A percentile compares a stretch with the other conserved stretches of the same genome.
phyloP scores from a whole-genome alignment of 1,284 basidiomycete species.

The Heliocybe sulcata region DNA sequence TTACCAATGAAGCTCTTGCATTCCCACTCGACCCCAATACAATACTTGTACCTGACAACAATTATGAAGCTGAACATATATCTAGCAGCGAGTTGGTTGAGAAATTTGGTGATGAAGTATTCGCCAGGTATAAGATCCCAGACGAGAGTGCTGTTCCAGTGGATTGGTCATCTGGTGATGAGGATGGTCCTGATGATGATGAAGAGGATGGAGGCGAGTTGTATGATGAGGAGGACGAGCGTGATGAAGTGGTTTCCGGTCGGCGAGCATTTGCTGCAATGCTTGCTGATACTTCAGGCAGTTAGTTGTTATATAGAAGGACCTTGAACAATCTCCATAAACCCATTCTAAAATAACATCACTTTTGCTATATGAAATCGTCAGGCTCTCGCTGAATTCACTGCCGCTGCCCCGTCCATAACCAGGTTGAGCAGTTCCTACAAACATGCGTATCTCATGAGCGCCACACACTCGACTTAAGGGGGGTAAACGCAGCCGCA shows the following conservation, averaged over 20 bases:
- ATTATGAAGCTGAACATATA: background rate
- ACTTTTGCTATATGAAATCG: no score
- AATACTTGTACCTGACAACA: background rate
- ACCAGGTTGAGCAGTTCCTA: background rate
- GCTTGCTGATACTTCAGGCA: no score
- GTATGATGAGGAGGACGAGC: background rate
- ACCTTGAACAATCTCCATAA: no score
- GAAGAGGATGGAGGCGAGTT: background rate
- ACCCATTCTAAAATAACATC: no score
- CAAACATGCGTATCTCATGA: background rate
- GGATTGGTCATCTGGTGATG: background rate
- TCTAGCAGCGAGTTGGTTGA: background rate
- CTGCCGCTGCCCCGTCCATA: no score
- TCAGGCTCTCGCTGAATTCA: no score
- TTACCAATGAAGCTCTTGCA: background rate
- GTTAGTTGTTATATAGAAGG: no score
- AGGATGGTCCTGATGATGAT: background rate
- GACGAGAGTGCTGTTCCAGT: background rate
- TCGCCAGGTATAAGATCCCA: background rate
- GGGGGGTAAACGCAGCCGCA: constrained; percentile 24
- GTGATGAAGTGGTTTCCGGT: background rate
- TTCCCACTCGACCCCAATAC: background rate
- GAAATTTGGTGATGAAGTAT: background rate
- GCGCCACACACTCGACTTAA: background rate
- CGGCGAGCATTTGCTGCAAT: background rate